Conservation (phyloP, 257 asterid species). For the Lithospermum erythrorhizon region DNA sequence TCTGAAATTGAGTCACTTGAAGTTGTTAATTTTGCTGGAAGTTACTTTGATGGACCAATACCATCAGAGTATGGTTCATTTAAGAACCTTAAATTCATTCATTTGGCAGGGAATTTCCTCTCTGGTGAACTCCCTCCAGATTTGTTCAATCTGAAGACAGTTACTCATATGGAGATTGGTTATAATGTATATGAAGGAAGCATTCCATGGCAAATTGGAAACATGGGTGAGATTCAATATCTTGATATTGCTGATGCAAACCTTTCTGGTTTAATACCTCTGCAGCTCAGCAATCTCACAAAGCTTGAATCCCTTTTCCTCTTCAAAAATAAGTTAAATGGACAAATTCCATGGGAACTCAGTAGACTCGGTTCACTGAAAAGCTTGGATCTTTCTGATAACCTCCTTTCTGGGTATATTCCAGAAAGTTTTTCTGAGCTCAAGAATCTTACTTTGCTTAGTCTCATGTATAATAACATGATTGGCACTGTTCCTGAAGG, state of each 20-base stretch:
- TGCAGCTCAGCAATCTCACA: constrained; percentile 53
- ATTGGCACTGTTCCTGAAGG: constrained; percentile 72
- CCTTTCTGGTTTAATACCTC: constrained; percentile 70
- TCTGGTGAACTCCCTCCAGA: constrained; percentile 61
- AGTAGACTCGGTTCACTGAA: constrained; percentile 42
- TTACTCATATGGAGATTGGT: constrained; percentile 93
- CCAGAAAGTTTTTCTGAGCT: constrained; percentile 76
- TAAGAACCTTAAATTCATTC: constrained; percentile 55
- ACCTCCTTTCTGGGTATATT: constrained; percentile 58
- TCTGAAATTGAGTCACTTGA: constrained; percentile 39
- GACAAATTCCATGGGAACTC: constrained; percentile 55
- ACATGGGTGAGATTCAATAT: constrained; percentile 58
- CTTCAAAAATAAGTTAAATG: constrained; percentile 59
- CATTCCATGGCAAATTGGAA: constrained; percentile 87
- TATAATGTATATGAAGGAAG: constrained; percentile 65
- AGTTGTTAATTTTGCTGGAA: constrained; percentile 85
- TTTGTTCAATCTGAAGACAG: constrained; percentile 45
- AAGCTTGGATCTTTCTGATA: constrained; percentile 98
- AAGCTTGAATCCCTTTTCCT: constrained; percentile 75
- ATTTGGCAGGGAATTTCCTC: constrained; percentile 76
- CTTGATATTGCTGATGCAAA: constrained; percentile 92
- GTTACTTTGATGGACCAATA: constrained; percentile 80
- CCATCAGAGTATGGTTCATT: constrained; percentile 75
- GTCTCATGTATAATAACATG: constrained; percentile 82
- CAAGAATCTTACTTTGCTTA: constrained; percentile 54